Evolutionary conservation across 306 rosid genomes (phyloP).

Genomic region (Ormosia semicastrata): DNA sequence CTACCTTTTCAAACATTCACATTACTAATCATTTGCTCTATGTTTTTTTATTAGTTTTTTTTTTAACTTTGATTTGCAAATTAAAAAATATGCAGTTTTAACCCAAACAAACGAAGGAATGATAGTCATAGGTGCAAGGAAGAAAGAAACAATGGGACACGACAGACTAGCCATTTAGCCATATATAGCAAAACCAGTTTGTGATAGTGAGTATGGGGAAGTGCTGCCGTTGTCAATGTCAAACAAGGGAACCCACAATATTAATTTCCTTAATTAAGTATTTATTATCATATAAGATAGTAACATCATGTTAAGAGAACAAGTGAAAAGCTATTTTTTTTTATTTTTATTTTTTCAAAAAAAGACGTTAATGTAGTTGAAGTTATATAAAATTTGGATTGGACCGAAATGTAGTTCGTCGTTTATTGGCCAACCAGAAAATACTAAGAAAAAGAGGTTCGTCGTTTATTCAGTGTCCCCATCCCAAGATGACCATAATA

Average conservation of each 20-base stretch:
- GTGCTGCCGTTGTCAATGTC: neutral
- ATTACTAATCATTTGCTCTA: conserved; percentile 11
- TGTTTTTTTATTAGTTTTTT: neutral
- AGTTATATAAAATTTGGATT: neutral
- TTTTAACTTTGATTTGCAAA: neutral
- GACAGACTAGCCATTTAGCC: neutral
- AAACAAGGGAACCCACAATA: neutral
- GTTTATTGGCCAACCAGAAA: neutral
- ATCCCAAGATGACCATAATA: neutral
- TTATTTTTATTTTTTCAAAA: too few species aligned
- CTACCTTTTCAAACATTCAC: neutral
- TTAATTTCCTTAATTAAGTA: neutral
- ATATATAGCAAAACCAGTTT: conserved; percentile 6
- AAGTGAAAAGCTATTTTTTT: too few species aligned
- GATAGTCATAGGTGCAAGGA: neutral
- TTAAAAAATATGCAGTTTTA: neutral
- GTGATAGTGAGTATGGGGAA: neutral
- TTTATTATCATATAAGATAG: too few species aligned
- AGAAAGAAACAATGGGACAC: neutral
- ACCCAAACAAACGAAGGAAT: neutral
- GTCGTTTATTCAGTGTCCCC: neutral
- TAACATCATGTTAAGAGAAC: too few species aligned
- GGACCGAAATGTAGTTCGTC: conserved; percentile 10
- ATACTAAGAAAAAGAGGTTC: neutral
- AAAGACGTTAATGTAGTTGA: neutral